Percentiles rank a stretch among this genome's conserved stretches.
These are phyloP conservation scores for Hyaloscypha finlandica DNA, from an alignment of 495 filamentous ascomycete species.

Conservation along the genomic window DNA sequence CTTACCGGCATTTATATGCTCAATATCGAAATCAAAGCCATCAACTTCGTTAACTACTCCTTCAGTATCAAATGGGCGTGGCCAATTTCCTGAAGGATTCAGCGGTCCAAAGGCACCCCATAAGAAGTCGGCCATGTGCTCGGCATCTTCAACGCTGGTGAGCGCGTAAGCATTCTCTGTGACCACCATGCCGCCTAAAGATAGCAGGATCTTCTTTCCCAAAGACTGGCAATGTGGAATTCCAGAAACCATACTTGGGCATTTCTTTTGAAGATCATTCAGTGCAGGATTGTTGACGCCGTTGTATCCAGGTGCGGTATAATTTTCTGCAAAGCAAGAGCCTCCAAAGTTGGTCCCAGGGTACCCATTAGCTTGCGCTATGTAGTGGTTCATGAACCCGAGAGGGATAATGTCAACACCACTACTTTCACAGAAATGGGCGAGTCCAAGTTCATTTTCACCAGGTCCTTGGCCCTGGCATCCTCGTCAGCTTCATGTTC, in stretches of 20 bases:
- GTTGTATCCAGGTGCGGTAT: neutral
- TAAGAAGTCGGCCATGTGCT: constrained; percentile 58
- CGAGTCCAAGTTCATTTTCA: constrained; percentile 49
- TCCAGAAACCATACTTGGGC: constrained; percentile 43
- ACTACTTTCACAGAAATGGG: constrained; percentile 57
- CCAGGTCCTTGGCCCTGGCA: constrained; percentile 47
- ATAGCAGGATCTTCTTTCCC: constrained; percentile 67
- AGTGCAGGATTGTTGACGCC: constrained; percentile 30
- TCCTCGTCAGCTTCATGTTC: too few relatives aligned
- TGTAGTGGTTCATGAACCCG: constrained; percentile 66
- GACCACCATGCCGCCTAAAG: constrained; percentile 54
- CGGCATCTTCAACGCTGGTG: constrained; percentile 46
- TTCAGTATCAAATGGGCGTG: constrained; percentile 41
- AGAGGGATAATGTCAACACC: constrained; percentile 68
- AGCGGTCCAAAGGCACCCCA: constrained; percentile 66
- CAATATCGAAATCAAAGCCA: constrained; percentile 63
- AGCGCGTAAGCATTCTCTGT: constrained; percentile 32
- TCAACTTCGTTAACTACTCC: constrained; percentile 49
- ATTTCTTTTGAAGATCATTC: constrained; percentile 33
- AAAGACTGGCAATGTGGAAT: constrained; percentile 49
- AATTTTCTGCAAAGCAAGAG: neutral
- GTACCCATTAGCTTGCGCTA: constrained; percentile 54
- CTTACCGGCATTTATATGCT: constrained; percentile 19
- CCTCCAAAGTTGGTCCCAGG: neutral
- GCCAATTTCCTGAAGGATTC: constrained; percentile 37